These are phyloP conservation scores for Corynespora cassiicola DNA, from an alignment of 2,329 filamentous ascomycete genomes.

Conservation along the genomic window DNA sequence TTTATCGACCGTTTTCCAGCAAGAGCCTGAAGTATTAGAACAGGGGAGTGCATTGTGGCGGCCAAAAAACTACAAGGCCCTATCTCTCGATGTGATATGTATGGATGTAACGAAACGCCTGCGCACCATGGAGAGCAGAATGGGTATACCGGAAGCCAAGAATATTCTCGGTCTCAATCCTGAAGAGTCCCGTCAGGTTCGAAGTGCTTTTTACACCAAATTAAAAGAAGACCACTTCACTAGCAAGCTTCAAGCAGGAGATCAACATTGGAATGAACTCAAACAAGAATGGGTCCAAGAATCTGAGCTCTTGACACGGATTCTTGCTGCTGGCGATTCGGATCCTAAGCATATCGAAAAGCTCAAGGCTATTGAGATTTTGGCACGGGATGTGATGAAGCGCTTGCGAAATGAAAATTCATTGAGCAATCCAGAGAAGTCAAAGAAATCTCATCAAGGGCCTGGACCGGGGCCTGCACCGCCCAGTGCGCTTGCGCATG, in stretches of 20 bases:
- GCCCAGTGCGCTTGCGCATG: constrained; percentile 26
- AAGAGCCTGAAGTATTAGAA: constrained; percentile 60
- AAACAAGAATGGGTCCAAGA: constrained; percentile 71
- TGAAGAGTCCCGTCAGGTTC: constrained; percentile 69
- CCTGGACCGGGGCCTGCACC: constrained; percentile 51
- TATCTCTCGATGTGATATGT: constrained; percentile 80
- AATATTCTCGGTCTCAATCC: constrained; percentile 73
- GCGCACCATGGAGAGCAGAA: constrained; percentile 67
- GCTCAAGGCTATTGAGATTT: constrained; percentile 70
- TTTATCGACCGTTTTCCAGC: constrained; percentile 67
- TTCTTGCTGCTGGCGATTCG: constrained; percentile 58
- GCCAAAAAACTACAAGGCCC: constrained; percentile 62
- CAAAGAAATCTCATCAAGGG: constrained; percentile 47
- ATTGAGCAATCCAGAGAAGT: constrained; percentile 59
- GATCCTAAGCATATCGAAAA: constrained; percentile 64
- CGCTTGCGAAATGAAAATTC: constrained; percentile 72
- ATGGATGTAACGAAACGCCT: constrained; percentile 83
- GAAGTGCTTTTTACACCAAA: constrained; percentile 70
- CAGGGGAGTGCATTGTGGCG: constrained; percentile 31
- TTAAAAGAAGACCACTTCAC: constrained; percentile 71
- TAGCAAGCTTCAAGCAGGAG: constrained; percentile 75
- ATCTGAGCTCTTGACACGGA: constrained; percentile 61
- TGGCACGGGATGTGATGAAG: constrained; percentile 81
- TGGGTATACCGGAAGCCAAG: constrained; percentile 78
- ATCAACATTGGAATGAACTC: constrained; percentile 73